Percentiles rank a stretch among this genome's conserved stretches.
phyloP scores from a whole-genome alignment of 2,329 filamentous ascomycete species.

The Diaporthe aspalathi region DNA sequence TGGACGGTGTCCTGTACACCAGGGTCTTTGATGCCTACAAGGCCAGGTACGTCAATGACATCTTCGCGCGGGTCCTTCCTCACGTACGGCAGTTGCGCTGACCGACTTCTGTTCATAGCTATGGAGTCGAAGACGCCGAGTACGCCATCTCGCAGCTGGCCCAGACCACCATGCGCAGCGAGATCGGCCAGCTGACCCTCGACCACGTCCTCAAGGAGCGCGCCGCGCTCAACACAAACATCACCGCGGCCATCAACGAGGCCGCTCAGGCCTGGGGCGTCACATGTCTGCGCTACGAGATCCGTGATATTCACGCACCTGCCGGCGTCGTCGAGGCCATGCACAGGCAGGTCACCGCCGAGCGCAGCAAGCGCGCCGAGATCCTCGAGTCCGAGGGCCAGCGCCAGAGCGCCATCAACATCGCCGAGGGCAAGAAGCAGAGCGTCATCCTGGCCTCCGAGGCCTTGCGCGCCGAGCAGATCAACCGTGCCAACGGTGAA shows the following conservation, averaged over 20 bases:
- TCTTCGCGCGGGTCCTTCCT: background rate
- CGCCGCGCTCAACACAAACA: conserved; percentile 95
- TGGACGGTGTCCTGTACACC: conserved; percentile 96
- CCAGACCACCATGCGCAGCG: conserved; percentile 98
- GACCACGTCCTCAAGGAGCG: conserved; percentile 99
- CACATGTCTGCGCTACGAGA: conserved; percentile 95
- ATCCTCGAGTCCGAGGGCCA: conserved; percentile 98
- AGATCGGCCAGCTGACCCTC: conserved; percentile 95
- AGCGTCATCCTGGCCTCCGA: conserved; percentile 96
- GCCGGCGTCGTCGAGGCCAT: conserved; percentile 95
- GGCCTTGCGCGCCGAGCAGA: conserved; percentile 87
- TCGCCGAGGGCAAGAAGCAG: conserved; percentile 97
- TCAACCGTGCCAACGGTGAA: conserved; percentile 93
- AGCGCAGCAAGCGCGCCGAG: conserved; percentile 96
- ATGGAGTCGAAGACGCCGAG: conserved; percentile 97
- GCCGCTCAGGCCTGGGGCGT: conserved; percentile 97
- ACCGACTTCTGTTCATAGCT: conserved; percentile 64
- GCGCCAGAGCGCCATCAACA: conserved; percentile 97
- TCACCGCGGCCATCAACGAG: conserved; percentile 98
- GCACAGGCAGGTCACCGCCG: conserved; percentile 97
- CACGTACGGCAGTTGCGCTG: background rate
- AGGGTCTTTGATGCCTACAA: conserved; percentile 98
- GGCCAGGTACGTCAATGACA: conserved; percentile 73
- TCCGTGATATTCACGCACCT: conserved; percentile 96
- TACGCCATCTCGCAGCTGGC: conserved; percentile 98